Percentiles rank a stretch among this genome's conserved stretches.
Conservation (phyloP, 169 alveolate species). For the Babesia gibsoni region DNA sequence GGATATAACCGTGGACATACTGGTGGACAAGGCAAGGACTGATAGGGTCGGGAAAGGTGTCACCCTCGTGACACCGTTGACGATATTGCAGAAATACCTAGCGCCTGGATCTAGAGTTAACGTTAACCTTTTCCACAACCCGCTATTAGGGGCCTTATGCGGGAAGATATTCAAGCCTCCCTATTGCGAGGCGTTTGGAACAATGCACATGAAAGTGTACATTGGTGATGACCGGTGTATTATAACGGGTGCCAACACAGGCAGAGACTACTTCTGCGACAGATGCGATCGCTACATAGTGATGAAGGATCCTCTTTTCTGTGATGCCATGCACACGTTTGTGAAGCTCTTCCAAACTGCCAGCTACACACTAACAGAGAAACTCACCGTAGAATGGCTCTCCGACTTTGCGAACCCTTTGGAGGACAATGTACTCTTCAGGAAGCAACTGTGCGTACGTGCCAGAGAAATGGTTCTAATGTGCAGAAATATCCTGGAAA, state of each 20-base stretch:
- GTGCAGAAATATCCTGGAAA: constrained; percentile 47
- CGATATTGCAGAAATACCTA: constrained; percentile 54
- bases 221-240: constrained; percentile 65
- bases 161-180: constrained; percentile 65
- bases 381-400: constrained; percentile 61
- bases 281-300: constrained; percentile 72
- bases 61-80: constrained; percentile 48
- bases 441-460: constrained; percentile 47
- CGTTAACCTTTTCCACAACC: constrained; percentile 69
- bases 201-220: constrained; percentile 73
- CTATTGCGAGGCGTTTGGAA: constrained; percentile 72
- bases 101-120: constrained; percentile 27
- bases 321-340: constrained; percentile 70
- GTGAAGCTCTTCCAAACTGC: constrained; percentile 61
- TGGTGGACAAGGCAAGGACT: constrained; percentile 68
- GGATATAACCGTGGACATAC: constrained; percentile 58
- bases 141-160: constrained; percentile 61
- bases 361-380: constrained; percentile 53
- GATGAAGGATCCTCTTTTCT: constrained; percentile 65
- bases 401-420: constrained; percentile 71
- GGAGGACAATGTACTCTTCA: constrained; percentile 56
- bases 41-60: constrained; percentile 23
- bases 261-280: constrained; percentile 66
- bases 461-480: constrained; percentile 37
- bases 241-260: constrained; percentile 73